A percentile compares a stretch with the other conserved stretches of the same genome.
phyloP scores from a whole-genome alignment of 352 stramenopile species.

The Globisporangium heterothallicum region DNA sequence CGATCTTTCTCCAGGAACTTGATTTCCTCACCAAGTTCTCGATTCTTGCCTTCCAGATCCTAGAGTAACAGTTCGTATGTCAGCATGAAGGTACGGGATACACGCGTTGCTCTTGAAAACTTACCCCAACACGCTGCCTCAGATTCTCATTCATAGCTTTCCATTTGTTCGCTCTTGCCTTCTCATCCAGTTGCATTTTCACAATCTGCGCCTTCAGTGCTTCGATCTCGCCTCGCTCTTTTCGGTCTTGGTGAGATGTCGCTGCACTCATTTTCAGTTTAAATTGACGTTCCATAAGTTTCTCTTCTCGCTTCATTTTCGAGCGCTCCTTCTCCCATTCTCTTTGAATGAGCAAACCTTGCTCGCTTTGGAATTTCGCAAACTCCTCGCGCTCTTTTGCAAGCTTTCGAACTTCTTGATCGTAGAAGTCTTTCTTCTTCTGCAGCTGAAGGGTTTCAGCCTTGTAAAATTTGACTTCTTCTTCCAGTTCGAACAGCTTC shows the following conservation, averaged over 20 bases:
- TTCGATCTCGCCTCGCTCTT: constrained; percentile 66
- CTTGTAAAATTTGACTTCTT: constrained; percentile 86
- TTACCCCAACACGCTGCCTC: constrained; percentile 56
- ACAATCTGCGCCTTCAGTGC: constrained; percentile 79
- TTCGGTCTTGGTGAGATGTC: constrained; percentile 45
- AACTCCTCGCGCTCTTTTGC: constrained; percentile 46
- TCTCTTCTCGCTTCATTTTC: constrained; percentile 75
- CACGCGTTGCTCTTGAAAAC: not conserved
- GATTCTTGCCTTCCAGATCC: constrained; percentile 77
- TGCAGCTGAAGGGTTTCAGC: constrained; percentile 74
- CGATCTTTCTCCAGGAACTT: constrained; percentile 75
- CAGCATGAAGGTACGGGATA: not conserved
- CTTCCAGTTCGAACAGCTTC: constrained; percentile 72
- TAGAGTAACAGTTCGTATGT: constrained; percentile 14
- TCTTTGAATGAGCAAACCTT: constrained; percentile 48
- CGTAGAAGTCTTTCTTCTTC: constrained; percentile 60
- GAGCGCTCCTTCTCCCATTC: constrained; percentile 61
- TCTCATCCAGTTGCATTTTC: constrained; percentile 74
- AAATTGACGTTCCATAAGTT: constrained; percentile 62
- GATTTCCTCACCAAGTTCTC: constrained; percentile 64
- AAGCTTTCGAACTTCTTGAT: constrained; percentile 59
- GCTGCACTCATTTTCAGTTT: constrained; percentile 62
- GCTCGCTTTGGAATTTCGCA: constrained; percentile 40
- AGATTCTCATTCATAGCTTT: constrained; percentile 67
- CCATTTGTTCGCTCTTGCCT: constrained; percentile 40